Conservation (phyloP, 2,329 filamentous ascomycete genomes). For the Atkinsonella hypoxylon region DNA sequence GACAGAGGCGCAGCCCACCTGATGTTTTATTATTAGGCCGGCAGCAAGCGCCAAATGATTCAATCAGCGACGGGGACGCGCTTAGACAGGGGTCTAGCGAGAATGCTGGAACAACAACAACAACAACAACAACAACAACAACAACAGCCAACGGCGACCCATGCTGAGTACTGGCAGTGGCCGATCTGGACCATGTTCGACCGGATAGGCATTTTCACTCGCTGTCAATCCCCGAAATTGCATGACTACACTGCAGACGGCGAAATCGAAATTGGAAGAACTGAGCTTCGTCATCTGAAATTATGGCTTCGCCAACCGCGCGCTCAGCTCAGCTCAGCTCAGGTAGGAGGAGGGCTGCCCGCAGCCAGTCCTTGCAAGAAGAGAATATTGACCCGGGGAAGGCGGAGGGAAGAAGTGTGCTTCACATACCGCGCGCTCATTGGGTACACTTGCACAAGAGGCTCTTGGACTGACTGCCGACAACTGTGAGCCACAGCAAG, state of each 20-base stretch:
- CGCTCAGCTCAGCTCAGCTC: not conserved
- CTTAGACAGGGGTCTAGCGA: conserved; percentile 9
- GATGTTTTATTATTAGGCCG: too few relatives aligned
- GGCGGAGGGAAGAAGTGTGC: conserved; percentile 2
- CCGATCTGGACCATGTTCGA: not conserved
- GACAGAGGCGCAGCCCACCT: not conserved
- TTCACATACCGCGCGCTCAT: conserved; percentile 12
- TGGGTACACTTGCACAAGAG: not conserved
- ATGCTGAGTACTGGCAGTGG: not conserved
- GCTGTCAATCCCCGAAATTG: not conserved
- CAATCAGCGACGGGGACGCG: conserved; percentile 7
- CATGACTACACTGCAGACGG: not conserved
- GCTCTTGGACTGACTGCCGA: not conserved
- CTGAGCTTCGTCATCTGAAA: not conserved
- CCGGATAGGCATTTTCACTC: not conserved
- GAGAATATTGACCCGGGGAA: not conserved
- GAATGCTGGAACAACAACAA: not conserved
- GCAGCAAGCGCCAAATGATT: conserved; percentile 8
- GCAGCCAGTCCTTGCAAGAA: conserved; percentile 3
- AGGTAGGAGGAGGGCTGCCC: not conserved
- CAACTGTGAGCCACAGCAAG: conserved; percentile 2
- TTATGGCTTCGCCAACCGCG: not conserved
- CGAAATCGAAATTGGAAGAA: not conserved
- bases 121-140: not conserved
- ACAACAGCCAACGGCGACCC: not conserved